Base-by-base conservation (phyloP, 352 stramenopile genomes). In the Lagenidium giganteum region DNA sequence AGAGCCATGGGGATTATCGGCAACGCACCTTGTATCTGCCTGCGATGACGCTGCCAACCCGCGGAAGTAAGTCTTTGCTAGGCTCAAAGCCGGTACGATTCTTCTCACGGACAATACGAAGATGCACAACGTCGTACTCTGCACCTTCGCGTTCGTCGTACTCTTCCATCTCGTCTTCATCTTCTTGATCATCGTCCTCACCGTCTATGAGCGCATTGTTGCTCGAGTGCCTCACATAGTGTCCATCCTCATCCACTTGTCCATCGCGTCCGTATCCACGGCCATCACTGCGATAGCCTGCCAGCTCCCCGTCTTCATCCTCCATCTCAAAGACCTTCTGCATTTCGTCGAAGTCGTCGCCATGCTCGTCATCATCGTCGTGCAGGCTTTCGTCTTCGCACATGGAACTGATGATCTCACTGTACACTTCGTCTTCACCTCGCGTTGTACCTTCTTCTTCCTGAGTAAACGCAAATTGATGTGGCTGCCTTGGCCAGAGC, bases 401-500 rank as follows among this genome's bases (percentile, higher is more conserved):
- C 32, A 80, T 64, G 9, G 77, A 87, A 25, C 56, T 71, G 18
- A 84, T 55, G 54, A 88, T 67, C 42, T 93, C 80, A 28, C 72
- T 87, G 60, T 93, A 93, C 5, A 93, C 71, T 43, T 90, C 80
- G 25, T 90, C 80, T 54, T 89, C 72, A 8, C 51, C 67, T 18
- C 67, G 57, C 8, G 61, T 33, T 9, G 67, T 74, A 22, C 61
- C 65, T 36, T 92, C 79, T 53, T 93, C 78, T 44, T 88, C 78
- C 49, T 93, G 80, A 12, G 80, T 88, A 37, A 93, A 93, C 7
- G 76, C 80, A 44, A 93, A 93, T 53, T 93, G 72, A 42, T 90
- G 75, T 8, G 80, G 80, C 41, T 86, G 75, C 14, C 80, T 66
- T 20, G 80, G 80, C 80, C 80, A 93, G 9, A 93, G 52, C 7